phyloP scores from a whole-genome alignment of 2,329 filamentous ascomycete species.

The Verticillium longisporum region DNA sequence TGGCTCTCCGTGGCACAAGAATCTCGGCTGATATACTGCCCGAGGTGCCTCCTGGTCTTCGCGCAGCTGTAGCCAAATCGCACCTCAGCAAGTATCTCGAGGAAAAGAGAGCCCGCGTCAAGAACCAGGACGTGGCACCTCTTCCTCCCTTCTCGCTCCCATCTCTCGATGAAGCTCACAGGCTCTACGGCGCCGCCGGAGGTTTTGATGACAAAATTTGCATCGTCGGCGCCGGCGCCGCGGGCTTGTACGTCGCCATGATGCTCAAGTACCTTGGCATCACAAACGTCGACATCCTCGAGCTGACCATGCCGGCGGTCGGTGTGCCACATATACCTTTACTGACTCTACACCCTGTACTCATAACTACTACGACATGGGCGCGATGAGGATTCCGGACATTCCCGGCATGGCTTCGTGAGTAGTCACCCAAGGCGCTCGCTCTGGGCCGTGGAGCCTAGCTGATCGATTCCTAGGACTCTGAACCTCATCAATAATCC shows the following conservation, averaged over 20 bases:
- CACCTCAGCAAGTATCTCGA: background rate
- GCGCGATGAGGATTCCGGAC: conserved; percentile 30
- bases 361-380: conserved; percentile 33
- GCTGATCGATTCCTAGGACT: background rate
- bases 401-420: conserved; percentile 19
- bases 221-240: conserved; percentile 27
- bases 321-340: conserved; percentile 26
- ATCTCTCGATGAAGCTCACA: background rate
- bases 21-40: background rate
- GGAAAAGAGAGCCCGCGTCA: background rate
- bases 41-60: background rate
- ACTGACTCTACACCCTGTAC: conserved; percentile 5
- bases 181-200: background rate
- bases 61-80: background rate
- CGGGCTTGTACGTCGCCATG: conserved; percentile 27
- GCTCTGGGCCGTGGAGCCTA: background rate
- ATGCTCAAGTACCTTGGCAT: conserved; percentile 20
- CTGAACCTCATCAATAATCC: background rate
- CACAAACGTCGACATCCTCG: conserved; percentile 24
- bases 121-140: background rate
- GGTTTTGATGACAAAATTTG: conserved; percentile 12
- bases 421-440: conserved; percentile 1
- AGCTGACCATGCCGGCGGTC: conserved; percentile 24
- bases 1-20: background rate
- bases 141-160: background rate